These are phyloP conservation scores for Epithemia pelagica DNA, from an alignment of 108 stramenopile genomes.

Conservation along the genomic window DNA sequence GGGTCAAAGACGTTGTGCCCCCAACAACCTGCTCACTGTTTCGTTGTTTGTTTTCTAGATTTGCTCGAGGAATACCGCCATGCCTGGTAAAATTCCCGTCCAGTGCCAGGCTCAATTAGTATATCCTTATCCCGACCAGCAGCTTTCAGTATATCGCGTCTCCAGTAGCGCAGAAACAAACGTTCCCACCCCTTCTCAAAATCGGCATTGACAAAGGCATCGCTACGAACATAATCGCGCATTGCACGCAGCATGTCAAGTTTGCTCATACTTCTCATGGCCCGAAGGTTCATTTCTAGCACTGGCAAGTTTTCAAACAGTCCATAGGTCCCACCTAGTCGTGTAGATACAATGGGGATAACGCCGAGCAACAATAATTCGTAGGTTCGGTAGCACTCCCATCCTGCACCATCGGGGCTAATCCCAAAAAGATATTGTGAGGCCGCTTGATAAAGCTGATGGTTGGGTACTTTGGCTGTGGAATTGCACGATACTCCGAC, in stretches of 20 bases:
- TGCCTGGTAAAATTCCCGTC: background rate
- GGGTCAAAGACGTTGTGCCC: no score
- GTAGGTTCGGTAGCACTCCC: slow-evolving; percentile 16
- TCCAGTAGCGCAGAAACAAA: slow-evolving; percentile 10
- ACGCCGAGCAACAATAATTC: slow-evolving; percentile 13
- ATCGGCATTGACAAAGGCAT: slow-evolving; percentile 3
- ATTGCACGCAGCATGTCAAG: background rate
- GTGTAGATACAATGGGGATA: slow-evolving; percentile 8
- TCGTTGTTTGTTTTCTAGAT: no score
- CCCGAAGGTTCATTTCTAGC: background rate
- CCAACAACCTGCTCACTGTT: no score
- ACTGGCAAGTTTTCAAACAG: slow-evolving; percentile 7
- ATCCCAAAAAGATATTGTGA: slow-evolving; percentile 10
- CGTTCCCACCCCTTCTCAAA: slow-evolving; percentile 10
- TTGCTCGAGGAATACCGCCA: no score
- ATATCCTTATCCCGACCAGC: slow-evolving; percentile 12
- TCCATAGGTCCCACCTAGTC: slow-evolving; percentile 1
- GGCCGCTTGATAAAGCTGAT: slow-evolving; percentile 5
- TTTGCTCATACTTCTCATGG: background rate
- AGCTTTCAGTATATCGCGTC: background rate
- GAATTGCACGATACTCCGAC: background rate
- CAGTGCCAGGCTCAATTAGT: background rate
- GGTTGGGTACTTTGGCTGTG: background rate
- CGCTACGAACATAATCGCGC: background rate
- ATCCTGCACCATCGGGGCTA: slow-evolving; percentile 7